These are phyloP conservation scores for Serendipita indica DNA, from an alignment of 768 basidiomycete genomes.

Conservation along the genomic window DNA sequence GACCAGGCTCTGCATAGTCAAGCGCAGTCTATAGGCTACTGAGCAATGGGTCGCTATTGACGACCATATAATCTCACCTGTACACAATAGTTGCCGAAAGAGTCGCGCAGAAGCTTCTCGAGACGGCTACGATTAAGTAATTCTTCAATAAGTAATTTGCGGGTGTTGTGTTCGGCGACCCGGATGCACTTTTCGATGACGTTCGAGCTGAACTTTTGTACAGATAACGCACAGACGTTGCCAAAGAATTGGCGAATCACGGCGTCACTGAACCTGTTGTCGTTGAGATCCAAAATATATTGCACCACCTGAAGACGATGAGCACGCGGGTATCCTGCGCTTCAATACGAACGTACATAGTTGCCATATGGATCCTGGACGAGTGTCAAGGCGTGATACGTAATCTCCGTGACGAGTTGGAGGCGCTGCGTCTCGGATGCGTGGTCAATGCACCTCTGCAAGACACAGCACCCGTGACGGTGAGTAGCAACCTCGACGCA, in stretches of 20 bases:
- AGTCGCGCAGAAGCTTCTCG: conserved; percentile 91
- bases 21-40: conserved; percentile 61
- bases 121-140: conserved; percentile 84
- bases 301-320: conserved; percentile 59
- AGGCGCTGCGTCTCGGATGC: conserved; percentile 90
- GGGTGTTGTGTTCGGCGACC: conserved; percentile 87
- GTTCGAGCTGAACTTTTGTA: conserved; percentile 99
- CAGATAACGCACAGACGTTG: conserved; percentile 93
- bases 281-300: conserved; percentile 96
- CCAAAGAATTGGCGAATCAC: conserved; percentile 96
- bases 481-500: conserved; percentile 98
- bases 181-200: conserved; percentile 95
- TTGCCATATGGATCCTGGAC: conserved; percentile 96
- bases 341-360: conserved; percentile 33
- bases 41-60: not conserved
- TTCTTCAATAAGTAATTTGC: conserved; percentile 91
- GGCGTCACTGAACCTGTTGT: conserved; percentile 93
- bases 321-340: not conserved
- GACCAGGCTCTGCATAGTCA: conserved; percentile 91
- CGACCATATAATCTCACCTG: conserved; percentile 36
- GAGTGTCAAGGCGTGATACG: conserved; percentile 90
- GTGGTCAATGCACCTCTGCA: conserved; percentile 96
- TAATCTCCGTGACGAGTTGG: conserved; percentile 97
- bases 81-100: conserved; percentile 92
- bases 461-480: conserved; percentile 94